Conservation (phyloP, 2,329 filamentous ascomycete species). For the Verticillium albo-atrum region DNA sequence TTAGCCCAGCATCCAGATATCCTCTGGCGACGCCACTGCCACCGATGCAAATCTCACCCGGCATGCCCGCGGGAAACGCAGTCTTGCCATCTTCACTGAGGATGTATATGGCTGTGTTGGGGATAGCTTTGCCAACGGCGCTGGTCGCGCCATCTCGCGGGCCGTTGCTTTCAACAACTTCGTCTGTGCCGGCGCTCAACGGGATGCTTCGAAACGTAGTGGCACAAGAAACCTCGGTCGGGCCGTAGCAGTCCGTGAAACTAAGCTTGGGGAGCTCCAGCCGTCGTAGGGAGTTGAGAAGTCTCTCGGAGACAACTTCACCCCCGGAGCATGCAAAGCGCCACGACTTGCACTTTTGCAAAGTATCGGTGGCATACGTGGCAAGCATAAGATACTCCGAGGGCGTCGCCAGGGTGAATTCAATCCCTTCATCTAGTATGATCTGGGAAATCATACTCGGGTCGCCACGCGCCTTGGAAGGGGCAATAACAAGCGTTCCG, state of each 20-base stretch:
- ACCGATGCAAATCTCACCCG: conserved; percentile 25
- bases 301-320: background rate
- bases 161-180: background rate
- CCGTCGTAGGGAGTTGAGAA: conserved; percentile 2
- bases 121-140: conserved; percentile 16
- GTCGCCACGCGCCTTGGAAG: conserved; percentile 23
- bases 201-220: background rate
- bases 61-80: conserved; percentile 30
- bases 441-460: conserved; percentile 26
- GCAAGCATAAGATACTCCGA: conserved; percentile 33
- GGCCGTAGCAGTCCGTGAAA: conserved; percentile 23
- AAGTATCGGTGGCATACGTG: conserved; percentile 9
- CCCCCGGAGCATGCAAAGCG: conserved; percentile 5
- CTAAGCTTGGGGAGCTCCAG: conserved; percentile 2
- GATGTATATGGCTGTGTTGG: conserved; percentile 23
- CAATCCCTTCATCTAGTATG: conserved; percentile 29
- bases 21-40: background rate
- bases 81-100: conserved; percentile 36
- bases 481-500: conserved; percentile 29
- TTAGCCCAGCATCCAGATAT: background rate
- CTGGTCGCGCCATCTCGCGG: conserved; percentile 4
- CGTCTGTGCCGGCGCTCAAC: background rate
- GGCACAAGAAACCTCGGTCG: conserved; percentile 18
- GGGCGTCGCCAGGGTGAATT: conserved; percentile 31
- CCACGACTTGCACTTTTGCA: conserved; percentile 12